Percentiles rank a stretch among this genome's conserved stretches.
phyloP scores from a whole-genome alignment of 2,329 filamentous ascomycete genomes.

The Ophiostoma pallidulum region DNA sequence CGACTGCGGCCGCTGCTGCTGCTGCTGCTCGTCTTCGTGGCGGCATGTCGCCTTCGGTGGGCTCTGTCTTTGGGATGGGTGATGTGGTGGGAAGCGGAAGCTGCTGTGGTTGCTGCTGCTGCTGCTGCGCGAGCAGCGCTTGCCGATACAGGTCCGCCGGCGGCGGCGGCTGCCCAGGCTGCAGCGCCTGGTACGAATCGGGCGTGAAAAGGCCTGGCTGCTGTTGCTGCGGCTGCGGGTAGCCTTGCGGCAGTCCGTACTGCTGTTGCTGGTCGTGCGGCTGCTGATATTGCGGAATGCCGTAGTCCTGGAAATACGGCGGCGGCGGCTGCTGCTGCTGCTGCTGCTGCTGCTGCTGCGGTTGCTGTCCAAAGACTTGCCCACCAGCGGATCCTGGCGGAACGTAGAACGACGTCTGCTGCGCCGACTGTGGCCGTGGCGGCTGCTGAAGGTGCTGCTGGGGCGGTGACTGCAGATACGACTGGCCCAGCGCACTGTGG shows the following conservation, averaged over 20 bases:
- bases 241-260: conserved; percentile 4
- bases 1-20: too few species aligned
- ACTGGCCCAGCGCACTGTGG: conserved; percentile 2
- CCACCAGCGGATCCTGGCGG: background rate
- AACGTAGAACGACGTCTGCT: conserved; percentile 3
- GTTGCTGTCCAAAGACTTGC: background rate
- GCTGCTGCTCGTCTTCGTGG: conserved; percentile 11
- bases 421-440: conserved; percentile 3
- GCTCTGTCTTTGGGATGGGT: background rate
- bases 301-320: conserved; percentile 10
- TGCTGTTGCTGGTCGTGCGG: conserved; percentile 14
- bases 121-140: conserved; percentile 9
- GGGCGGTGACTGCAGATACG: conserved; percentile 13
- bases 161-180: conserved; percentile 18
- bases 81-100: background rate
- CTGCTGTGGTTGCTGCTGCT: conserved; percentile 8
- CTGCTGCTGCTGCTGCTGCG: background rate
- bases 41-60: conserved; percentile 10
- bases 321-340: background rate
- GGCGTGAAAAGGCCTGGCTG: background rate
- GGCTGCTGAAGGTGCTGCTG: conserved; percentile 16
- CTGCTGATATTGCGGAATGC: conserved; percentile 4
- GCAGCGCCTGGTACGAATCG: background rate
- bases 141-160: conserved; percentile 18
- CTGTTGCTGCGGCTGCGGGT: conserved; percentile 7